Evolutionary conservation across 345 rosid species (phyloP).

Genomic region (Eucalyptus erythrocorys): DNA sequence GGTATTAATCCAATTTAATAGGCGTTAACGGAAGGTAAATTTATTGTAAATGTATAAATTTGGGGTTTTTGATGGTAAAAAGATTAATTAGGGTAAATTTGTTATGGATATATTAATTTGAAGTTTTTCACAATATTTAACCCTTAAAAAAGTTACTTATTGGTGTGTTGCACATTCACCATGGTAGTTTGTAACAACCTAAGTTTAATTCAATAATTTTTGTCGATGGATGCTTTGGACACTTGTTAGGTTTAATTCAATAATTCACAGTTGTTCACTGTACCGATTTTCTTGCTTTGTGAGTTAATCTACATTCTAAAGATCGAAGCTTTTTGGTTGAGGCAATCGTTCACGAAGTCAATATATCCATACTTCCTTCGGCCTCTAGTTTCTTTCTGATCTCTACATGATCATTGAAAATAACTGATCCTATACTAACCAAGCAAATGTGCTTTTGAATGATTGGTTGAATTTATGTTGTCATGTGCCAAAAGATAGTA

Average conservation of each 20-base stretch:
- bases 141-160: too few species aligned
- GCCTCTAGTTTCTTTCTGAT: background rate
- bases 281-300: background rate
- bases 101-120: rapidly evolving
- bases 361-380: background rate
- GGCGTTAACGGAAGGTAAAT: rapidly evolving
- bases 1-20: rapidly evolving
- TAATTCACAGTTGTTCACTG: background rate
- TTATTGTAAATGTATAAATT: rapidly evolving
- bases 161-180: background rate
- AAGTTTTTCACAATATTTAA: too few species aligned
- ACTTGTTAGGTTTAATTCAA: background rate
- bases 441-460: rapidly evolving
- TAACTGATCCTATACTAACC: background rate
- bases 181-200: background rate
- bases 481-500: background rate
- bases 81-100: rapidly evolving
- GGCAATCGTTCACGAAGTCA: background rate
- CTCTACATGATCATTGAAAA: background rate
- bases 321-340: background rate
- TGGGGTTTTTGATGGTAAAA: rapidly evolving
- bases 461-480: background rate
- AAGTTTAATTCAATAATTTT: background rate
- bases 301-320: background rate
- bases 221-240: background rate